Evolutionary conservation across 768 basidiomycete species (phyloP).

Genomic region (Piloderma croceum): DNA sequence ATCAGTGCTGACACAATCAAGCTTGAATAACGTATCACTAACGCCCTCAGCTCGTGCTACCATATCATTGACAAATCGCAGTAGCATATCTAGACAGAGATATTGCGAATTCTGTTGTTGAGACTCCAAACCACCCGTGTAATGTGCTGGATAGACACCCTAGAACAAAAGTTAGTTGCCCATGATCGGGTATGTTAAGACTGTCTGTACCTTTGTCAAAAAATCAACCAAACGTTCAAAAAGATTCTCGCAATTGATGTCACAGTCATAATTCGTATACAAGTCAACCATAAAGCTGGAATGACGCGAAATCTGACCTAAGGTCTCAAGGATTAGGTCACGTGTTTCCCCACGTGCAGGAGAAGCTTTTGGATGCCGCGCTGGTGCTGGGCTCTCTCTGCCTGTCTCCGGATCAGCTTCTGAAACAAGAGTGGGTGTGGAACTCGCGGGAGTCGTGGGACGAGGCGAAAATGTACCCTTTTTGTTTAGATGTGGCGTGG

Average conservation of each 20-base stretch:
- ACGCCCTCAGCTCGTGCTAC: slow-evolving; percentile 52
- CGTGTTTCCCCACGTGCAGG: slow-evolving; percentile 85
- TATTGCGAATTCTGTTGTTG: slow-evolving; percentile 78
- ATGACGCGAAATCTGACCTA: slow-evolving; percentile 74
- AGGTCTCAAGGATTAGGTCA: slow-evolving; percentile 83
- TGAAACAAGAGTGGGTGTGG: slow-evolving; percentile 51
- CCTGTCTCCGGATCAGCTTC: slow-evolving; percentile 39
- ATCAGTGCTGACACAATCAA: slow-evolving; percentile 2
- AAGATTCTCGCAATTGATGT: slow-evolving; percentile 92
- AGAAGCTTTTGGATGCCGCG: slow-evolving; percentile 55
- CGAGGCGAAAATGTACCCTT: slow-evolving; percentile 15
- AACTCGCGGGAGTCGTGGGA: slow-evolving; percentile 20
- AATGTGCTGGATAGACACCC: slow-evolving; percentile 76
- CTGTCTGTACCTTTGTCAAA: slow-evolving; percentile 63
- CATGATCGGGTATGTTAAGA: neutral
- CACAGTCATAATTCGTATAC: slow-evolving; percentile 95
- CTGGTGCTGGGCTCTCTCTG: slow-evolving; percentile 42
- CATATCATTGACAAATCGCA: slow-evolving; percentile 88
- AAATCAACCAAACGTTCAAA: slow-evolving; percentile 89
- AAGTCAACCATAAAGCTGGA: slow-evolving; percentile 94
- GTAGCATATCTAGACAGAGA: slow-evolving; percentile 80
- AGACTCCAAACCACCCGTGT: slow-evolving; percentile 49
- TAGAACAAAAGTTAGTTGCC: slow-evolving; percentile 25
- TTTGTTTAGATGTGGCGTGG: neutral
- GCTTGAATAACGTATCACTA: slow-evolving; percentile 16